These are phyloP conservation scores for Elongisporangium undulatum DNA, from an alignment of 352 stramenopile genomes.

Conservation along the genomic window DNA sequence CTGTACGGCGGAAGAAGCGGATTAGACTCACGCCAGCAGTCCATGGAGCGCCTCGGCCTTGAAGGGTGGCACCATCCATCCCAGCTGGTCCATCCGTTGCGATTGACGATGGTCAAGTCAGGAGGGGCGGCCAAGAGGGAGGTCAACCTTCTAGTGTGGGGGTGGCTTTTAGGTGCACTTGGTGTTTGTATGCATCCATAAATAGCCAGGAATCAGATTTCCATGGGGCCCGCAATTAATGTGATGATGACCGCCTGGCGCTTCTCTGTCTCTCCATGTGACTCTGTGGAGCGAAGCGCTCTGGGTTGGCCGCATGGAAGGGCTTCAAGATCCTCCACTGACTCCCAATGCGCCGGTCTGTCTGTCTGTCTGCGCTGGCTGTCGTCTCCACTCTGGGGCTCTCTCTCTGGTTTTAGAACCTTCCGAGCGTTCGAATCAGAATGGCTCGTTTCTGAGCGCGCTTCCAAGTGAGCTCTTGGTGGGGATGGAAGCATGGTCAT, in stretches of 20 bases:
- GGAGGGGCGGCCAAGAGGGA: neutral
- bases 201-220: neutral
- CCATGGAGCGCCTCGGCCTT: neutral
- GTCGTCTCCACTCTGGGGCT: neutral
- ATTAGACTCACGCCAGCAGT: neutral
- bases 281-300: neutral
- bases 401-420: neutral
- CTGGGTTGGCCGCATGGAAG: neutral
- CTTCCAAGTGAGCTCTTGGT: too few species aligned
- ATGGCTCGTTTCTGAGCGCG: neutral
- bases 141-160: neutral
- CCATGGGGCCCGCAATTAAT: neutral
- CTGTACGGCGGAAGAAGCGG: neutral
- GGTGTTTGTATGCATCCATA: neutral
- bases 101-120: neutral
- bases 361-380: neutral
- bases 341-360: neutral
- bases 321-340: neutral
- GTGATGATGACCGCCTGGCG: neutral
- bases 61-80: neutral
- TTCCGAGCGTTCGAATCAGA: neutral
- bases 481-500: too few species aligned
- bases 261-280: neutral
- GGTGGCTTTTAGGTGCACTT: neutral
- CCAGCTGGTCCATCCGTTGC: neutral